Evolutionary conservation across 2,329 filamentous ascomycete genomes (phyloP).

Genomic region (Pseudogymnoascus sp.): DNA sequence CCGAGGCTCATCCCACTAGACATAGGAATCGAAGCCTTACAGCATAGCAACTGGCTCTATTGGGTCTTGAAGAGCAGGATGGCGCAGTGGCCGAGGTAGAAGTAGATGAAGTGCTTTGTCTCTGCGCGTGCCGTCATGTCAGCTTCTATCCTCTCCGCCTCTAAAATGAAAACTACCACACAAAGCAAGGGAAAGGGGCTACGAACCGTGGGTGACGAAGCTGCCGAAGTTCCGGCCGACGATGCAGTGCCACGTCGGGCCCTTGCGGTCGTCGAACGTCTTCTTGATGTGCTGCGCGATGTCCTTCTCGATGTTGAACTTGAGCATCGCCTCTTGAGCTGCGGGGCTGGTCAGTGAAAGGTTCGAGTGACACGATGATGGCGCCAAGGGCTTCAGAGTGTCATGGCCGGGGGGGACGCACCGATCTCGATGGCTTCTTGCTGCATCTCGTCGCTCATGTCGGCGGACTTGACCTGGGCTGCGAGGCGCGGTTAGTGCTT

Average conservation of each 20-base stretch:
- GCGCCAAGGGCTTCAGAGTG: conserved; percentile 46
- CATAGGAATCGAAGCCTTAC: not conserved
- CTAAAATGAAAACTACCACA: not conserved
- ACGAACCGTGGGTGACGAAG: conserved; percentile 91
- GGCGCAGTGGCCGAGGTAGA: conserved; percentile 97
- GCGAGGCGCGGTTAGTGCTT: not conserved
- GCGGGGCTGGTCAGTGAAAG: conserved; percentile 23
- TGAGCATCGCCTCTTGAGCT: conserved; percentile 66
- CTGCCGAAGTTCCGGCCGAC: conserved; percentile 98
- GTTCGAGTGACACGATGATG: not conserved
- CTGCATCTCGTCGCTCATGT: conserved; percentile 99
- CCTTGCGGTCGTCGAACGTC: conserved; percentile 96
- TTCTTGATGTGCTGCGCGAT: conserved; percentile 95
- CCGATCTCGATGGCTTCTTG: conserved; percentile 91
- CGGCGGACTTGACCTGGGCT: conserved; percentile 97
- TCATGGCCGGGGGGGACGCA: conserved; percentile 41
- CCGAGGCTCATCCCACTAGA: not conserved
- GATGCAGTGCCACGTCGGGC: conserved; percentile 98
- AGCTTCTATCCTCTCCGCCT: not conserved
- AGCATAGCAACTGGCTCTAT: conserved; percentile 38
- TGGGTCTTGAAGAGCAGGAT: conserved; percentile 99
- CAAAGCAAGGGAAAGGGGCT: not conserved
- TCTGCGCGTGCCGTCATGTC: conserved; percentile 45
- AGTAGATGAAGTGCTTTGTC: conserved; percentile 99
- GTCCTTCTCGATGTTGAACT: conserved; percentile 73